A percentile compares a stretch with the other conserved stretches of the same genome.
phyloP scores from a whole-genome alignment of 331 rosid species.

The Saraca asoca region DNA sequence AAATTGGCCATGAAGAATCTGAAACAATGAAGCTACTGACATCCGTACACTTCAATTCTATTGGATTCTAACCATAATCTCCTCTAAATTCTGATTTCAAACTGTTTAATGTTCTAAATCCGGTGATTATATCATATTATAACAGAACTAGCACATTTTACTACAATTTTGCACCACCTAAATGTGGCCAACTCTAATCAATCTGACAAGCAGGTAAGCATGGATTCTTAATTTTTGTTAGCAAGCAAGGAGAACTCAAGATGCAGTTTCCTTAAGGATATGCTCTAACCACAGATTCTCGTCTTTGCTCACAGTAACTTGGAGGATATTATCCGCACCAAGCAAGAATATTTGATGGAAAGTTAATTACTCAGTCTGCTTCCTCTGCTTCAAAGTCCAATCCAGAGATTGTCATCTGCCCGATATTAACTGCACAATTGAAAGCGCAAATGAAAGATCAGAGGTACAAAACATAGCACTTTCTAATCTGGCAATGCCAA shows the following conservation, averaged over 20 bases:
- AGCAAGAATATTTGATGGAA: neutral
- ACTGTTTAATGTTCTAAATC: neutral
- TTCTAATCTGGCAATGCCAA: neutral
- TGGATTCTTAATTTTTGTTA: neutral
- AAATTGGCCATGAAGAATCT: too few relatives aligned
- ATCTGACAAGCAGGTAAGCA: neutral
- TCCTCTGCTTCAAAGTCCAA: slow-evolving; percentile 61
- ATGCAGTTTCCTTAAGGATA: too few relatives aligned
- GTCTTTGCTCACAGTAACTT: too few relatives aligned
- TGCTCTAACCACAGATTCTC: too few relatives aligned
- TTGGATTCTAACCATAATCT: too few relatives aligned
- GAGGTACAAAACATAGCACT: slow-evolving; percentile 10
- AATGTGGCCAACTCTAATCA: neutral
- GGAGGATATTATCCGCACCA: neutral
- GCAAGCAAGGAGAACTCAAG: neutral
- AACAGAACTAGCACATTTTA: neutral
- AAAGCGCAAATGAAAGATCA: slow-evolving; percentile 24
- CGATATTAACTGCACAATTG: slow-evolving; percentile 70
- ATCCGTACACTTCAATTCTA: too few relatives aligned
- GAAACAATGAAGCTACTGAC: too few relatives aligned
- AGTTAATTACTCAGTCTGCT: slow-evolving; percentile 30
- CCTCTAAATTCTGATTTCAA: neutral
- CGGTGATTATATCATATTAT: neutral
- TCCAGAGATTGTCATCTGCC: slow-evolving; percentile 78
- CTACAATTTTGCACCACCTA: neutral